Base-by-base conservation (phyloP, 2,329 filamentous ascomycete genomes). In the Fusarium algeriense region DNA sequence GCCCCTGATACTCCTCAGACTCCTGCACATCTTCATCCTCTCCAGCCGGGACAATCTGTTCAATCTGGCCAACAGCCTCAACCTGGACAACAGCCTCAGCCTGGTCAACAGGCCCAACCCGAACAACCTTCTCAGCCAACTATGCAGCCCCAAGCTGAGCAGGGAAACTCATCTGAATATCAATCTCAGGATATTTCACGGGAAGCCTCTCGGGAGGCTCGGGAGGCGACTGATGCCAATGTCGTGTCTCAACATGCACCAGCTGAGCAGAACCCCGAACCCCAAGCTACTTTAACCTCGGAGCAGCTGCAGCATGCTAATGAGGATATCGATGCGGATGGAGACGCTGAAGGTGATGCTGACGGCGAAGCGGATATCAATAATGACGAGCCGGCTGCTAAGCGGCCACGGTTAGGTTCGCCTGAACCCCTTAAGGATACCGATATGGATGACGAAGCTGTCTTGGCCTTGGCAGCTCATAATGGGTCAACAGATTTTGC, bases 381-480 rank as follows among this genome's bases (percentile, higher is more conserved):
- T 7, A 78, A 81, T 23, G 79, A 83, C 7, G 79, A 82, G 55
- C 83, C 81, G 19, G 73, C 75, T 8, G 75, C 80, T 7, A 87
- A 86, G 68, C 81, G 84, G 13, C 81, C 76, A 41, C 79, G 82
- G 35, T 67, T 85, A 8, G 80, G 55, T 34, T 74, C 74, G 4
- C 66, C 75, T 6, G 75, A 78, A 19, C 53, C 76, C n/a, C 69
- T 76, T 14, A 79, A 81, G 17, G 79, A 81, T 19, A 79, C 81
- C 20, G 75, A 78, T 1, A 73, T 85, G 17, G 84, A 86, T 32
- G 85, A 87, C 62, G 84, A 86, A 60, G 84, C 84, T 8, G 83
- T 87, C 15, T 68, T 87, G 66, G 85, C 83, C 11, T 74, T 87
- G 44, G 83, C 84, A 20, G 83, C 81, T 6, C 83, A 86, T 62